Evolutionary conservation across 495 filamentous ascomycete species (phyloP), one percentile per base, ranked within the genome.

Genomic region (Gamarada debralockiae): DNA sequence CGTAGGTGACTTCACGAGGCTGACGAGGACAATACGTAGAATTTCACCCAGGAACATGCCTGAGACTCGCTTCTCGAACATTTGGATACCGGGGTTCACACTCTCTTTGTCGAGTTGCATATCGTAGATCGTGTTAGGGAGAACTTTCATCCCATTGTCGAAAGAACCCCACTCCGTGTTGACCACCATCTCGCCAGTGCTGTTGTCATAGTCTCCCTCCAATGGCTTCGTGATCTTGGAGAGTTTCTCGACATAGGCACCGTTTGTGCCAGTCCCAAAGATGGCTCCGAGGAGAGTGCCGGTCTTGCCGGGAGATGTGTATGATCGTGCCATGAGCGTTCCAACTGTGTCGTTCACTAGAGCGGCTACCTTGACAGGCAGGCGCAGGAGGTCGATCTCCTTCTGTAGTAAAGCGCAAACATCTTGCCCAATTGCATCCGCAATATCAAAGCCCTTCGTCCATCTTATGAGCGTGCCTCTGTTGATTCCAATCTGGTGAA

Each of bases 131-230:
- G 93, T 97, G 63, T 82, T 85, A 15, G 95, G 93, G 39, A 97
- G 76, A 41, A 93, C 85, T 54, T 79, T 85, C 58, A 97, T 78
- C 56, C 86, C 78, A 73, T 97, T 98, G 71, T 98, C 93, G 62
- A 98, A 98, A 52, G 89, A 95, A 48, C 93, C 93, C 93, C 93
- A 98, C 72, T 98, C 93, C 2, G 90, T 92, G 69, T 98, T 98
- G 67, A 98, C 82, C 50, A 98, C 90, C 93, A 98, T 98, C 50
- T 92, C 81, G 17, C 91, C 90, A 0, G 92, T 95, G 3, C 80
- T 83, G 41, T 78, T 80, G 67, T 97, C 90, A 58, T 87, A 95
- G 18, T 84, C 77, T 23, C 80, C 78, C 24, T 71, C 66, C 36
- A 81, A 65, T 25, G 84, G 74, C 65, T 90, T 91, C 53, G 78